phyloP scores from a whole-genome alignment of 805 yeast genomes.

The Tetrapisispora namnaoensis region DNA sequence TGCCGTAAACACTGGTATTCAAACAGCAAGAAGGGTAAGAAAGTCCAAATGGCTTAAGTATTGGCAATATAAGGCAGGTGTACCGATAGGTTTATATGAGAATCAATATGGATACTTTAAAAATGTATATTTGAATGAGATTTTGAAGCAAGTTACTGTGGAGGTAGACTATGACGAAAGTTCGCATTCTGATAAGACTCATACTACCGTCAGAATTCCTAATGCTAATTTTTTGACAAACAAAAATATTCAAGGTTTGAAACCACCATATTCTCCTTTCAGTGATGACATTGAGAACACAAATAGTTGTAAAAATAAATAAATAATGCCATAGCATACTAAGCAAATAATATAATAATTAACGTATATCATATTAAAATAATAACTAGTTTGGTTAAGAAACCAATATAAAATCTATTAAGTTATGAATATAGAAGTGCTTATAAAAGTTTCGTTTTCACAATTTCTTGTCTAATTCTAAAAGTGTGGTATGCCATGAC shows the following conservation, averaged over 20 bases:
- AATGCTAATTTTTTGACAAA: constrained; percentile 41
- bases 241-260: constrained; percentile 35
- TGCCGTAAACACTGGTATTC: constrained; percentile 36
- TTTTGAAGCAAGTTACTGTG: constrained; percentile 23
- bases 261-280: constrained; percentile 33
- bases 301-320: neutral
- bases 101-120: constrained; percentile 18
- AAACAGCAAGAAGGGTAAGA: constrained; percentile 34
- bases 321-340: neutral
- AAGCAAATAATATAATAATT: neutral
- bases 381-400: neutral
- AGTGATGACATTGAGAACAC: neutral
- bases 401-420: neutral
- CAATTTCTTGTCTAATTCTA: constrained; percentile 28
- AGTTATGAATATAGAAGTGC: neutral
- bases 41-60: constrained; percentile 40
- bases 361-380: neutral
- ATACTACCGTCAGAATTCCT: constrained; percentile 36
- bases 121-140: constrained; percentile 25
- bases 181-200: constrained; percentile 34
- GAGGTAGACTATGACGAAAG: constrained; percentile 31
- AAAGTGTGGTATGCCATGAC: constrained; percentile 30
- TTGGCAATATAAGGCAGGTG: constrained; percentile 37
- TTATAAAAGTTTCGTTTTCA: constrained; percentile 26
- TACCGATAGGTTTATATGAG: constrained; percentile 27